phyloP scores from a whole-genome alignment of 106 monocot species.

The Dendrobium huoshanense region DNA sequence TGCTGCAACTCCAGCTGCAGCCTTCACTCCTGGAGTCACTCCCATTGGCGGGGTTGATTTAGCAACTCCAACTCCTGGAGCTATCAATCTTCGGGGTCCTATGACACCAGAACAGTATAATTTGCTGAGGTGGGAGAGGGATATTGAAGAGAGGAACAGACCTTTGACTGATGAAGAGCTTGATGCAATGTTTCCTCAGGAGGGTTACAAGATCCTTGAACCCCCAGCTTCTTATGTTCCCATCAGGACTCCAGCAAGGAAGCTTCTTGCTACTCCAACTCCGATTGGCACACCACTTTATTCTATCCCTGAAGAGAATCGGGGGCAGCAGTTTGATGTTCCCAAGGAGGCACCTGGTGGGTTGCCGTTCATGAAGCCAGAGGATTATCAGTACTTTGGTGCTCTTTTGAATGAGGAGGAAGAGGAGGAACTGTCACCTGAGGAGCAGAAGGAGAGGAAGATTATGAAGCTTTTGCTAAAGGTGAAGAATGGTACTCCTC shows the following conservation, averaged over 20 bases:
- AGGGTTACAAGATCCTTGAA: constrained; percentile 90
- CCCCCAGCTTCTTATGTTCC: constrained; percentile 91
- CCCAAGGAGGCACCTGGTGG: constrained; percentile 96
- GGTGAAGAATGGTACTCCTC: constrained; percentile 96
- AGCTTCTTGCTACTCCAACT: constrained; percentile 90
- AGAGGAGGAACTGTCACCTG: constrained; percentile 79
- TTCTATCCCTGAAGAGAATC: constrained; percentile 90
- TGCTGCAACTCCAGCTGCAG: constrained; percentile 68
- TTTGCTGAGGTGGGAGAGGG: constrained; percentile 86
- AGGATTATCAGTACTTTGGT: constrained; percentile 95
- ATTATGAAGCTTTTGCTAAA: constrained; percentile 94
- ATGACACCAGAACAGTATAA: constrained; percentile 94
- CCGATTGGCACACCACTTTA: constrained; percentile 92
- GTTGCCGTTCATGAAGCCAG: constrained; percentile 91
- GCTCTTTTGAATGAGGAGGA: constrained; percentile 85
- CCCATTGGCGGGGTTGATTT: constrained; percentile 79
- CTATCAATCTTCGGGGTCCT: constrained; percentile 62
- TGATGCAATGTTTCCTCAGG: constrained; percentile 89
- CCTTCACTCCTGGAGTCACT: constrained; percentile 81
- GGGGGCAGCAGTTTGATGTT: constrained; percentile 97
- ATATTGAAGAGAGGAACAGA: constrained; percentile 91
- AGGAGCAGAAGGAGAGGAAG: constrained; percentile 98
- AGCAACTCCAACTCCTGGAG: constrained; percentile 79
- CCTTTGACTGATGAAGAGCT: constrained; percentile 94
- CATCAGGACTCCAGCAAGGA: constrained; percentile 89